A percentile compares a stretch with the other conserved stretches of the same genome.
Evolutionary conservation across 2,329 filamentous ascomycete genomes (phyloP).

Genomic region (Epichloe typhina): DNA sequence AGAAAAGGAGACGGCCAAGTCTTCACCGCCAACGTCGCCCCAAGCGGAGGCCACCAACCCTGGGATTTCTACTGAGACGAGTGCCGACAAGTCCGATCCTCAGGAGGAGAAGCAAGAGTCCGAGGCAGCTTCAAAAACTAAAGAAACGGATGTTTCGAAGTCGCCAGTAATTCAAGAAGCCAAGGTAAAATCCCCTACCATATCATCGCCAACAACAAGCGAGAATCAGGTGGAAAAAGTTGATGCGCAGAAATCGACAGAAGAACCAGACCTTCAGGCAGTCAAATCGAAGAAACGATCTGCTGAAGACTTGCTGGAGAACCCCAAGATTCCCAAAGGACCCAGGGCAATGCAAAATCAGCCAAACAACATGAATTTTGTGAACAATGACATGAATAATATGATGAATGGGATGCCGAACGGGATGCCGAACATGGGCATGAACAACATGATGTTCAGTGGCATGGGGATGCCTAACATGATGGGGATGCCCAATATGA

Average conservation of each 20-base stretch:
- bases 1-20: conserved; percentile 41
- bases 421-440: conserved; percentile 21
- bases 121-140: background rate
- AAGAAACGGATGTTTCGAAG: conserved; percentile 19
- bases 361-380: conserved; percentile 28
- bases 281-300: conserved; percentile 60
- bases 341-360: conserved; percentile 52
- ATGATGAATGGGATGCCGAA: conserved; percentile 29
- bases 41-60: conserved; percentile 29
- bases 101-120: conserved; percentile 13
- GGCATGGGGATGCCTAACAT: conserved; percentile 16
- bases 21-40: conserved; percentile 18
- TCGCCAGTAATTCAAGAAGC: conserved; percentile 16
- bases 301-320: conserved; percentile 58
- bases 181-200: conserved; percentile 15
- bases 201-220: conserved; percentile 17
- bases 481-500: conserved; percentile 22
- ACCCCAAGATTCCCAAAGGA: conserved; percentile 51
- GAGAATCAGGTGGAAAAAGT: conserved; percentile 19
- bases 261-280: conserved; percentile 18
- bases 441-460: conserved; percentile 15
- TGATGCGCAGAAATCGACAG: conserved; percentile 22
- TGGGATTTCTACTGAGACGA: conserved; percentile 21
- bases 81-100: conserved; percentile 22
- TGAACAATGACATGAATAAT: conserved; percentile 20